Evolutionary conservation across 768 basidiomycete genomes (phyloP).

Genomic region (Aureoboletus auriporus): DNA sequence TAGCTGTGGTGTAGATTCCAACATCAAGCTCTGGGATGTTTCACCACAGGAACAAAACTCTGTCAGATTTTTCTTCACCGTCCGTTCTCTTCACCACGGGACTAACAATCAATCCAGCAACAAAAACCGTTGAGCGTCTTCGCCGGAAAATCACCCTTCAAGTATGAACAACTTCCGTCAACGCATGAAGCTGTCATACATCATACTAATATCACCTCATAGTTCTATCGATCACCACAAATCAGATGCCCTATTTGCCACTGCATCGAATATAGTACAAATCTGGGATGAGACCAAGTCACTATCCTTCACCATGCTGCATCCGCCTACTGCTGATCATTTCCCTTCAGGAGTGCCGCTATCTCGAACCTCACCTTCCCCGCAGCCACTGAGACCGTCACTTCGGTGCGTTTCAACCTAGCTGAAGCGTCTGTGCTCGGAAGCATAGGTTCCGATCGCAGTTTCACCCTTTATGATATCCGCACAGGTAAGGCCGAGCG

Average conservation of each 20-base stretch:
- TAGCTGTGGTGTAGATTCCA: conserved; percentile 80
- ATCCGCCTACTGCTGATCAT: conserved; percentile 5
- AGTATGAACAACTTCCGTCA: conserved; percentile 45
- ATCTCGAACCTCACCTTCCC: conserved; percentile 86
- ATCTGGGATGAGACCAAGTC: conserved; percentile 98
- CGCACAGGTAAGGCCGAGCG: conserved; percentile 95
- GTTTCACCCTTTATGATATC: conserved; percentile 95
- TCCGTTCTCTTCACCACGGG: neutral
- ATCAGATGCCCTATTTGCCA: conserved; percentile 85
- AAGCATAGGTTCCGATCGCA: conserved; percentile 90
- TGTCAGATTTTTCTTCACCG: conserved; percentile 25
- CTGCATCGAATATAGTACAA: conserved; percentile 89
- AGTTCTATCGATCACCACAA: conserved; percentile 95
- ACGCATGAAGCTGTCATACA: neutral
- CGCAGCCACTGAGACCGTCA: conserved; percentile 84
- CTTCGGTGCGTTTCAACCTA: conserved; percentile 86
- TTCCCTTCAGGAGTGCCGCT: conserved; percentile 61
- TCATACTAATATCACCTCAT: conserved; percentile 3
- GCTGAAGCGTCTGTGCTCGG: conserved; percentile 94
- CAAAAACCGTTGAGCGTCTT: conserved; percentile 73
- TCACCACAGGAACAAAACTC: conserved; percentile 34
- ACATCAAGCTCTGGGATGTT: conserved; percentile 77
- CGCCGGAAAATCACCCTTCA: conserved; percentile 85
- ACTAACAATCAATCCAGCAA: conserved; percentile 17
- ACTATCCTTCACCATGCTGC: neutral